Base-by-base conservation (phyloP, 2,329 filamentous ascomycete species). In the Malbranchea cinnamomea region DNA sequence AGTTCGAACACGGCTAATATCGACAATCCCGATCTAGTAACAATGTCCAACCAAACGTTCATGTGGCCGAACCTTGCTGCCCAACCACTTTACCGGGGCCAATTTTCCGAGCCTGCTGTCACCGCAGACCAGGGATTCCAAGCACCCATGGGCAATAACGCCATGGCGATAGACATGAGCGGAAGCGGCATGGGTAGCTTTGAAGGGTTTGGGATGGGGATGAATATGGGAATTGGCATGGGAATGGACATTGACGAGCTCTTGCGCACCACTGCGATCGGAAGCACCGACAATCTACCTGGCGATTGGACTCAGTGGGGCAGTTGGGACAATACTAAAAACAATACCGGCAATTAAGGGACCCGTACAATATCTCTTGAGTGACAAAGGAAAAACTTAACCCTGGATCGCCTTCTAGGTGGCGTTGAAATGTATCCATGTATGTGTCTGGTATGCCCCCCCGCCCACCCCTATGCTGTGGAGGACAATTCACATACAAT, bases 21-120 rank as follows among this genome's bases (percentile, higher is more conserved):
- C 21, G 52, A 51, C 35, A 57, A 54, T 27, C 54, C 54, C 1
- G 54, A 58, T 21, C 42, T 58, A 12, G 54, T 58, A 9, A 57
- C 54, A 1, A 50, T 58, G 20, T 54, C 54, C 1, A 53, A 54
- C 26, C 53, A 53, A 30, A 54, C 54, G 26, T 57, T 56, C 33
- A 38, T 53, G 21, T 58, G 53, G 53, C 54, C 56, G 34, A 50
- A 49, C 4, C 54, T 56, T n/a, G 29, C 28, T 6, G 26, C 25
- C 4, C 32, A 35, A 27, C 28, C 17, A 7, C 13, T 28, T 9
- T 22, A 31, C 8, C 25, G 27, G 8, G 16, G 28, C 8, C 27
- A 33, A 15, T 19, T 32, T 12, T 27, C 43, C 14, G 38, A 39
- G n/a, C 38, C 43, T 2, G 25, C 38, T n/a, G 28, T 42, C 2